These are phyloP conservation scores for Cercophora sp. DNA, from an alignment of 495 filamentous ascomycete genomes.

Conservation along the genomic window DNA sequence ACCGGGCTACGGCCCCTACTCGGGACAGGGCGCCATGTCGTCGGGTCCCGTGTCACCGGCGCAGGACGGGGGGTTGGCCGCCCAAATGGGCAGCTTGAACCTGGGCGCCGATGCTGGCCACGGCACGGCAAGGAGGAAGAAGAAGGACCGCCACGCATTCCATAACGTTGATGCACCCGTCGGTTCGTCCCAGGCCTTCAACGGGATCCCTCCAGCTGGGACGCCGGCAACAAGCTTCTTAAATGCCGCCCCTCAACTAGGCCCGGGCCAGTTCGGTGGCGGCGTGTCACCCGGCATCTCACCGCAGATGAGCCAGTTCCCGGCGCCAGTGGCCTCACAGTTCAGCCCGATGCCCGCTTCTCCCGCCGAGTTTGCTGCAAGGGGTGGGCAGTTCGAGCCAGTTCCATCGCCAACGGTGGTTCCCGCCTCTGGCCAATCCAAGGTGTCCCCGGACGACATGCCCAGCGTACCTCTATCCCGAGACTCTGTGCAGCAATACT, in stretches of 20 bases:
- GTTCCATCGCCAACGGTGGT: conserved; percentile 32
- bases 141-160: conserved; percentile 92
- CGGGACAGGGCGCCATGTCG: conserved; percentile 15
- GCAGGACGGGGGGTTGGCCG: conserved; percentile 59
- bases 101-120: conserved; percentile 57
- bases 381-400: conserved; percentile 35
- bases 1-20: conserved; percentile 35
- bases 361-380: conserved; percentile 54
- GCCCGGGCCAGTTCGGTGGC: conserved; percentile 33
- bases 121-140: conserved; percentile 62
- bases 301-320: conserved; percentile 58
- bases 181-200: conserved; percentile 61
- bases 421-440: conserved; percentile 58
- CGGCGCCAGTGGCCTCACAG: conserved; percentile 54
- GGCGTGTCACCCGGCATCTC: conserved; percentile 53
- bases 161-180: conserved; percentile 75
- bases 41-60: conserved; percentile 7
- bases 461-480: conserved; percentile 86
- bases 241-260: conserved; percentile 54
- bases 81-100: conserved; percentile 83
- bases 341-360: conserved; percentile 55
- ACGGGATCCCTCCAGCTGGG: conserved; percentile 57
- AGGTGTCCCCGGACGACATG: conserved; percentile 87
- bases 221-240: conserved; percentile 63
- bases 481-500: conserved; percentile 77